Conservation (phyloP, 345 rosid species). For the Salix caprea region DNA sequence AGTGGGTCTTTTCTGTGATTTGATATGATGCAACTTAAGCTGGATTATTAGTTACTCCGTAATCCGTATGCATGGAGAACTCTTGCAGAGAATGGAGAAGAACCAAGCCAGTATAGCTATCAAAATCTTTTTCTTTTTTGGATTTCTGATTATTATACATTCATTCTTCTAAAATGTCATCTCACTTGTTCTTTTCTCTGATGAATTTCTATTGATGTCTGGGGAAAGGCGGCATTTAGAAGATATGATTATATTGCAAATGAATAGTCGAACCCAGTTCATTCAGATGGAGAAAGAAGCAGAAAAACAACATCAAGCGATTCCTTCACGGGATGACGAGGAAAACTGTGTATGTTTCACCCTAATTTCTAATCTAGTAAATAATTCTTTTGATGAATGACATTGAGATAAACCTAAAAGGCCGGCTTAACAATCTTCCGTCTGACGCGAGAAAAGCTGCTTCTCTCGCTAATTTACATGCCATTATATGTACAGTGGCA, state of each 20-base stretch:
- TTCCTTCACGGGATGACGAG: background rate
- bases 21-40: background rate
- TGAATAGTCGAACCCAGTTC: conserved; percentile 6
- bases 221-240: background rate
- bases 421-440: background rate
- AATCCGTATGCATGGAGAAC: conserved; percentile 43
- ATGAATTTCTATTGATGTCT: conserved; percentile 7
- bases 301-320: background rate
- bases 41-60: conserved; percentile 42
- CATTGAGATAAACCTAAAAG: background rate
- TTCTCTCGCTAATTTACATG: conserved; percentile 20
- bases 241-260: conserved; percentile 7
- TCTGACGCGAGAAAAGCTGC: conserved; percentile 1
- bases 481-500: conserved; percentile 27
- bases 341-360: background rate
- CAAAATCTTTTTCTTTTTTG: background rate
- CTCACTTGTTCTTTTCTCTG: background rate
- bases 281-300: background rate
- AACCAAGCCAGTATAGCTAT: conserved; percentile 29
- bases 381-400: background rate
- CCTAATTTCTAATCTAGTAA: background rate
- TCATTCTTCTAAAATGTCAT: background rate
- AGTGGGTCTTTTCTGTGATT: conserved; percentile 29
- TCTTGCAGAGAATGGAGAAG: conserved; percentile 19
- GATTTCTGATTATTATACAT: background rate